Base-by-base conservation (phyloP, 306 rosid genomes). In the Dryas octopetala region DNA sequence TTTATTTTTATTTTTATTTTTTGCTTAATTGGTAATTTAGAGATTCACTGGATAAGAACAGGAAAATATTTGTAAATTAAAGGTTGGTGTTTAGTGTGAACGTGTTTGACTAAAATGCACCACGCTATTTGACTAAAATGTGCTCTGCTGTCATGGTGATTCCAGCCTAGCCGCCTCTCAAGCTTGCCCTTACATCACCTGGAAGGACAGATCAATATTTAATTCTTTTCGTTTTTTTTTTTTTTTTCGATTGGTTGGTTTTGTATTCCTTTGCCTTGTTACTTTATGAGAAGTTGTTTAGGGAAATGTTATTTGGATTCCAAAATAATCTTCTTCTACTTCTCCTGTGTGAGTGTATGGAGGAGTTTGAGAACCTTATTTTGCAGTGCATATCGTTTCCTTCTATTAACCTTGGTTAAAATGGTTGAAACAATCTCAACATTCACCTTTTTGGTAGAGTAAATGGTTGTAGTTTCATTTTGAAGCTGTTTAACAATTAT, bases 81-180 rank as follows among this genome's bases (percentile, higher is more conserved):
- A 58, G 23, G 40, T 50, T 46, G 77, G 68, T 71, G 40, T 62
- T 66, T 4, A 72, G 59, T 71, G 69, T 75, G 78, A 79, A 75
- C 72, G 5, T 49, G 55, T 17, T 45, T 44, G 81, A 75, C 80
- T 71, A 41, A 14, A 10, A 19, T 71, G 62, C n/a, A 28, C 78
- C 73, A 19, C 17, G 50, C 60, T 19, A 47, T 13, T 66, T 73
- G 76, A 82, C 79, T 45, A 6, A 38, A 41, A 14, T 52, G 58
- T 16, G 38, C 69, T 70, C 41, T 14, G 77, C 73, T 46, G 62
- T 12, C 59, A 5, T 9, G 48, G 15, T 15, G 4, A 45, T 76
- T 11, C 46, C 14, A 14, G 44, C 4, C 53, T 28, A 44, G 41
- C 64, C 17, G 61, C 71, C 51, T 53, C 28, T 4, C 9, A 19